Base-by-base conservation (phyloP, 2,329 filamentous ascomycete species). In the Ophioceras dolichostomum region DNA sequence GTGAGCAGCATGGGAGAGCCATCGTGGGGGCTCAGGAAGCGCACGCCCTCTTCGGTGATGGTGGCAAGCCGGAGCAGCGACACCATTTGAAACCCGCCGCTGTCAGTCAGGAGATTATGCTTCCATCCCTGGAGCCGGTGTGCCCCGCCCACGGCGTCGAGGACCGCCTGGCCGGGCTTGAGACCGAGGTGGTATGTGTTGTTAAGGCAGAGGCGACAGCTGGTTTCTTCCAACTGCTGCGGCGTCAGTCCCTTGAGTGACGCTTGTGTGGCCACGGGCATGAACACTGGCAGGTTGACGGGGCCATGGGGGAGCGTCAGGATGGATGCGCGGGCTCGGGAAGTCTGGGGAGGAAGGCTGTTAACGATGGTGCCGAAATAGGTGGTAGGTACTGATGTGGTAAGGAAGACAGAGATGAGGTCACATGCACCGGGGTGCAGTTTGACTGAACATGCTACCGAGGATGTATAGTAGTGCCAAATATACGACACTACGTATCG, bases 171-270 rank as follows among this genome's bases (percentile, higher is more conserved):
- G 1, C 91, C 93, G 1, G 91, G 91, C 60, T 94, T 96, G 39
- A 98, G 65, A 9, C 91, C 91, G 42, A 98, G 66, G 57, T 98
- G 91, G 54, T 98, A 98, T 10, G 91, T 98, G 61, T 98, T 98
- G 64, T 98, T 98, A 45, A 98, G 65, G 57, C 91, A 98, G 30
- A 98, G 64, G 41, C 83, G 77, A 53, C 93, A 98, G 31, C 84
- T 78, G 1, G 88, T 93, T 38, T 85, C 79, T 50, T 91, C 88
- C 3, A 98, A 68, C 54, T 98, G 91, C 46, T 89, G 80, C 1
- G 89, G 87, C 0, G 91, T 96, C 39, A 98, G 63, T 31, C 91
- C 91, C 56, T 98, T 98, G 28, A 98, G 69, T 0, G 89, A 94
- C 1, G 85, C 91, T 60, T 98, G 91, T 1, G 91, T 98, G 21